Evolutionary conservation across 805 yeast species (phyloP).

Genomic region (Isabelozyma gotoi): DNA sequence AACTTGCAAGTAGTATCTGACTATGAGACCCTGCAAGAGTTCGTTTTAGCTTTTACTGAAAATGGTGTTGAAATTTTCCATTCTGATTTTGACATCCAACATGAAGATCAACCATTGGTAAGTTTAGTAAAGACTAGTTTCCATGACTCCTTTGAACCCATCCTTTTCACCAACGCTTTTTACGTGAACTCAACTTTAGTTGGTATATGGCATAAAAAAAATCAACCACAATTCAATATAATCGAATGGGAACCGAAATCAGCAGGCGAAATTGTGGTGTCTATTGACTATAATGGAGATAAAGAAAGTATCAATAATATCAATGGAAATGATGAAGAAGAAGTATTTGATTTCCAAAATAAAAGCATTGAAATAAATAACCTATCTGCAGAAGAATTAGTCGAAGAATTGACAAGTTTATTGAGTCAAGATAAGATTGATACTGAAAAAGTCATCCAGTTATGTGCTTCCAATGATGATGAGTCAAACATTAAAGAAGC

Average conservation of each 20-base stretch:
- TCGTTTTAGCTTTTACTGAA: conserved; percentile 26
- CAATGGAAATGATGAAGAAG: conserved; percentile 12
- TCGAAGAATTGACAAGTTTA: conserved; percentile 11
- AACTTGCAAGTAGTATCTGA: conserved; percentile 21
- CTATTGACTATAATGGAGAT: conserved; percentile 10
- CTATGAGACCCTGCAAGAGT: conserved; percentile 10
- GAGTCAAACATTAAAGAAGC: conserved; percentile 29
- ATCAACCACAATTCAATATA: conserved; percentile 22
- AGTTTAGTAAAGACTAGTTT: conserved; percentile 14
- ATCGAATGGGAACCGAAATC: conserved; percentile 12
- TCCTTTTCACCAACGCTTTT: conserved; percentile 25
- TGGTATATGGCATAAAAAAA: conserved; percentile 41
- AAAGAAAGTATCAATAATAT: no score
- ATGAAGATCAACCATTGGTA: conserved; percentile 6
- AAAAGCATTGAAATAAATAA: conserved; percentile 16
- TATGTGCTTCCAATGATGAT: conserved; percentile 30
- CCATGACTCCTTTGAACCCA: conserved; percentile 6
- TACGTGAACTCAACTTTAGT: conserved; percentile 27
- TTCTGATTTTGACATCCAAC: conserved; percentile 8
- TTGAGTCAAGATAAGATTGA: conserved; percentile 10
- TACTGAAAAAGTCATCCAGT: conserved; percentile 13
- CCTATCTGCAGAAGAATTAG: conserved; percentile 20
- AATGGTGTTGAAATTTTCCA: conserved; percentile 32
- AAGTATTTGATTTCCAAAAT: conserved; percentile 6
- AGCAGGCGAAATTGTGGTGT: conserved; percentile 10